A percentile compares a stretch with the other conserved stretches of the same genome.
Conservation (phyloP, 345 rosid species). For the Cochlearia excelsa region DNA sequence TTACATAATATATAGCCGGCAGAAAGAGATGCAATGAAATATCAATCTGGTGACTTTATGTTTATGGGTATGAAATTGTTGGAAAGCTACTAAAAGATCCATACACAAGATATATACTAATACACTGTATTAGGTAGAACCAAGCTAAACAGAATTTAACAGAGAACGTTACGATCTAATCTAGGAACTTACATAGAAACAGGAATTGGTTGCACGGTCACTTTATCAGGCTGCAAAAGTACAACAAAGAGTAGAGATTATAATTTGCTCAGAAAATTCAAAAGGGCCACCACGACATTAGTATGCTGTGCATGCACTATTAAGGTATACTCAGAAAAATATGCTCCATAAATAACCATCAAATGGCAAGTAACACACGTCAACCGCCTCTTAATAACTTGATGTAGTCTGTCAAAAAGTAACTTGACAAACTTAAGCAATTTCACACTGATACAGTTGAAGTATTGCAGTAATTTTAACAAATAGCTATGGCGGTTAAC, state of each 20-base stretch:
- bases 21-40: conserved; percentile 1
- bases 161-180: conserved; percentile 16
- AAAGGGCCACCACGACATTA: conserved; percentile 7
- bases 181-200: conserved; percentile 70
- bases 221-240: conserved; percentile 68
- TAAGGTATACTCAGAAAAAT: conserved; percentile 9
- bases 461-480: conserved; percentile 2
- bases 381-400: conserved; percentile 1
- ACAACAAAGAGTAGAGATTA: conserved; percentile 25
- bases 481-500: background rate
- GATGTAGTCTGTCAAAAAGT: conserved; percentile 7
- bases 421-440: conserved; percentile 5
- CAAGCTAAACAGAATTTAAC: conserved; percentile 1
- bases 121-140: conserved; percentile 8
- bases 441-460: background rate
- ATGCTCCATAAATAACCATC: conserved; percentile 20
- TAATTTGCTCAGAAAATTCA: conserved; percentile 1
- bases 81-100: conserved; percentile 18
- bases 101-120: conserved; percentile 11
- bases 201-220: conserved; percentile 65
- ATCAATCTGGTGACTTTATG: conserved; percentile 1
- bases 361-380: conserved; percentile 18
- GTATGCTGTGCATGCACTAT: conserved; percentile 1
- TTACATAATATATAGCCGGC: conserved; percentile 10
- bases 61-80: conserved; percentile 8